Evolutionary conservation across 2,329 filamentous ascomycete genomes (phyloP), one percentile per base, ranked within the genome.

Genomic region (Daldinia eschscholtzii): DNA sequence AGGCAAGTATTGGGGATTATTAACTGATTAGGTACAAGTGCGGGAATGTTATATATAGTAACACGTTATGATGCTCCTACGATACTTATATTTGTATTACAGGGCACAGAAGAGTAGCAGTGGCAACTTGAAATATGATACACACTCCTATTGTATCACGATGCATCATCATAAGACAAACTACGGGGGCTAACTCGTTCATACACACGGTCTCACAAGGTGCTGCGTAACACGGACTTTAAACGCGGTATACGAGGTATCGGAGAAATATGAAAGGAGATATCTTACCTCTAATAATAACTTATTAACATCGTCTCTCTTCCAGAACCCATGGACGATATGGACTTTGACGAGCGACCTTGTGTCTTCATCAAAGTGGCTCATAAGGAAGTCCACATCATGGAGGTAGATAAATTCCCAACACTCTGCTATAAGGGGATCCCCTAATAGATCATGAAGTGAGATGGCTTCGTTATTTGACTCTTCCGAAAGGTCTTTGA

Each of bases 381-480:
- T 74, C 81, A 89, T 82, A 23, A 89, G 74, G 67, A 88, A 90
- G 46, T 82, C 79, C 12, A 90, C 78, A 71, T 92, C 86, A 69
- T 91, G 87, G 1, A 92, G 76, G 61, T 83, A 92, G 74, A 92
- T 92, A 78, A 92, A 92, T 61, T 90, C 85, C 90, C 90, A 92
- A 70, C 87, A 88, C 75, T 92, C 88, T 42, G 86, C 85, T 61
- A 96, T 92, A 69, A 93, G 83, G 0, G 92, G 91, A 76, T 94
- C 89, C 0, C 91, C 88, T 1, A 97, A 83, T 5, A 97, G 84
- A 65, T 93, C 91, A 4, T 81, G 80, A 9, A 96, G 81, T 1
- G 83, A 85, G 37, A 95, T 79, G 0, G 92, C 84, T 77, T 91
- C 92, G 26, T 83, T 80, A 80, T 97, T 96, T 68, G 81, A 80